phyloP scores from a whole-genome alignment of 2,329 filamentous ascomycete species.

The Verticillium zaregamsianum region DNA sequence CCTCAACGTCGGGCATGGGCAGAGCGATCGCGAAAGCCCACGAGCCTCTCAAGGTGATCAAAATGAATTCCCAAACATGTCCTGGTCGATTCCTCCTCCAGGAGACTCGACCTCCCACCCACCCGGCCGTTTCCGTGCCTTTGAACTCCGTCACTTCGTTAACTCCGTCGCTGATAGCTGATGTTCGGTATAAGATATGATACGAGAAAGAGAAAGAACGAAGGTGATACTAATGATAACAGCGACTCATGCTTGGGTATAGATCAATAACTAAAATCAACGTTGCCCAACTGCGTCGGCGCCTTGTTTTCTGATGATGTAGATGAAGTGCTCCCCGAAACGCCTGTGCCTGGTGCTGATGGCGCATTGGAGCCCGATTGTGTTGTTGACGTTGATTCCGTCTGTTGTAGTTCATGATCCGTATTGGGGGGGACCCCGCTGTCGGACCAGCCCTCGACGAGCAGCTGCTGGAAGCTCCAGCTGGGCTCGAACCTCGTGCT shows the following conservation, averaged over 20 bases:
- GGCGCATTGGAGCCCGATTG: conserved; percentile 39
- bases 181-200: background rate
- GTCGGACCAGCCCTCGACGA: conserved; percentile 56
- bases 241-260: background rate
- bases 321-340: conserved; percentile 24
- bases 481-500: conserved; percentile 63
- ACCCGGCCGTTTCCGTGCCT: background rate
- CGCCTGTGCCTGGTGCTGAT: conserved; percentile 26
- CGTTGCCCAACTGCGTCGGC: conserved; percentile 51
- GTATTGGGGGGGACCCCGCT: conserved; percentile 44
- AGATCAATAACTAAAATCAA: conserved; percentile 59
- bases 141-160: conserved; percentile 1
- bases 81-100: background rate
- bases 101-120: background rate
- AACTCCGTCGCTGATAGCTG: conserved; percentile 1
- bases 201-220: background rate
- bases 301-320: conserved; percentile 46
- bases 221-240: background rate
- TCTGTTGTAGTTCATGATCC: conserved; percentile 47
- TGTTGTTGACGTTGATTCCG: conserved; percentile 24
- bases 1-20: background rate
- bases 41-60: background rate
- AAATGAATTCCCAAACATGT: background rate
- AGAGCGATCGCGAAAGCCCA: background rate
- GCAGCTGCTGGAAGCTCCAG: conserved; percentile 66